A percentile compares a stretch with the other conserved stretches of the same genome.
These are phyloP conservation scores for Penicillium macrosclerotiorum DNA, from an alignment of 495 filamentous ascomycete genomes.

Conservation along the genomic window DNA sequence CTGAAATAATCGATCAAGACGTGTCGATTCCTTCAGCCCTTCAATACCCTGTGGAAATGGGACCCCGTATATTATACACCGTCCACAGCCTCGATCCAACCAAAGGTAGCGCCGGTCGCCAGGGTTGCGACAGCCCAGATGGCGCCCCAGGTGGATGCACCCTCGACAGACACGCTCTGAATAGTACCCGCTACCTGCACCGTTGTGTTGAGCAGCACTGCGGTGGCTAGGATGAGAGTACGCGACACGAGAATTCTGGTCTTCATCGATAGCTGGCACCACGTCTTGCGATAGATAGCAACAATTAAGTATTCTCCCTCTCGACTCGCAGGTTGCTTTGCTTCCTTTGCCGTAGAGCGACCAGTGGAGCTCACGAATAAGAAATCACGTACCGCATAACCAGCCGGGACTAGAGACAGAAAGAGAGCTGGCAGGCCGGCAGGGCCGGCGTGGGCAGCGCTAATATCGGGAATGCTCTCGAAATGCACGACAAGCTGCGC, in stretches of 20 bases:
- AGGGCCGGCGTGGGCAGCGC: slow-evolving; percentile 57
- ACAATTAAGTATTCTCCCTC: slow-evolving; percentile 59
- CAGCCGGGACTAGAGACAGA: slow-evolving; percentile 57
- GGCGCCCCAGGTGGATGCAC: slow-evolving; percentile 65
- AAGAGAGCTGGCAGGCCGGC: slow-evolving; percentile 46
- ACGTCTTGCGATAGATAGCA: slow-evolving; percentile 48
- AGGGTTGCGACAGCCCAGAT: slow-evolving; percentile 66
- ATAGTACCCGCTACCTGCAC: slow-evolving; percentile 61
- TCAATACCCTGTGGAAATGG: neutral
- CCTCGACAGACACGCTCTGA: slow-evolving; percentile 62
- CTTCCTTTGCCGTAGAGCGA: slow-evolving; percentile 39
- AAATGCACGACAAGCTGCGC: slow-evolving; percentile 68
- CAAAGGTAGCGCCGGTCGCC: slow-evolving; percentile 57
- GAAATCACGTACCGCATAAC: slow-evolving; percentile 66
- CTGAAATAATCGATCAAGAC: slow-evolving; percentile 4
- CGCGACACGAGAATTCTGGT: slow-evolving; percentile 64
- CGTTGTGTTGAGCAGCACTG: slow-evolving; percentile 60
- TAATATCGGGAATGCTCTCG: slow-evolving; percentile 61
- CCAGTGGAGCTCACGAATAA: slow-evolving; percentile 70
- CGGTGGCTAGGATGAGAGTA: slow-evolving; percentile 57
- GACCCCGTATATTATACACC: slow-evolving; percentile 27
- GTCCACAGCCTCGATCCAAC: slow-evolving; percentile 57
- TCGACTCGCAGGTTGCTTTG: slow-evolving; percentile 55
- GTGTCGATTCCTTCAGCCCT: neutral
- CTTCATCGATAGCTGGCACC: slow-evolving; percentile 56